Conservation (phyloP, 352 stramenopile species). For the Phytophthora sojae region DNA sequence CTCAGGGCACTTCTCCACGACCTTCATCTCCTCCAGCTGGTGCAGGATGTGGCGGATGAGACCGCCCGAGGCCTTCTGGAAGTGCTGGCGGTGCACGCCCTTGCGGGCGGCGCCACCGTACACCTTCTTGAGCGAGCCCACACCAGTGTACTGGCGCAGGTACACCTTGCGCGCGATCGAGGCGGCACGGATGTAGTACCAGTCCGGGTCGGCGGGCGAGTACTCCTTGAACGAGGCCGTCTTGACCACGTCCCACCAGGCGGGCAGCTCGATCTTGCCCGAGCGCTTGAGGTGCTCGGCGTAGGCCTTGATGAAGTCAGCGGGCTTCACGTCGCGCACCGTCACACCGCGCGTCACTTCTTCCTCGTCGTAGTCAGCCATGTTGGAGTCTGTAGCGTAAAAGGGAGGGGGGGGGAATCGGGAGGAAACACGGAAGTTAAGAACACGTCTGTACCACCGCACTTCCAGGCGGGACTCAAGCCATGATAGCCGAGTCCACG, state of each 20-base stretch:
- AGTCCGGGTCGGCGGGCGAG: slow-evolving; percentile 97
- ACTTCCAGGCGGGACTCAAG: slow-evolving; percentile 46
- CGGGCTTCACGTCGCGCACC: slow-evolving; percentile 96
- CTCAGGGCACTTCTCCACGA: slow-evolving; percentile 95
- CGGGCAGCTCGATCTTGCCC: slow-evolving; percentile 98
- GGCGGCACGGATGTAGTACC: slow-evolving; percentile 98
- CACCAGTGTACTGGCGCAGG: slow-evolving; percentile 96
- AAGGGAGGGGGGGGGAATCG: slow-evolving; percentile 2
- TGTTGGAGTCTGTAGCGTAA: slow-evolving; percentile 70
- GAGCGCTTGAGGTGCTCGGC: slow-evolving; percentile 99
- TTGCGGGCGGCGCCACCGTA: slow-evolving; percentile 95
- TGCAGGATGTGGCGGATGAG: slow-evolving; percentile 98
- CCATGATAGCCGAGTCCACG: slow-evolving; percentile 32
- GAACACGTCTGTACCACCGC: slow-evolving; percentile 93
- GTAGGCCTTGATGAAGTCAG: slow-evolving; percentile 99
- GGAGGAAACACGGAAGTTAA: slow-evolving; percentile 61
- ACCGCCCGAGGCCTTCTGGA: slow-evolving; percentile 95
- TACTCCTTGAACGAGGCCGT: slow-evolving; percentile 98
- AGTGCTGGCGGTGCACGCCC: slow-evolving; percentile 95
- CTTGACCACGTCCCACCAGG: slow-evolving; percentile 99
- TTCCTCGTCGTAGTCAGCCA: slow-evolving; percentile 78
- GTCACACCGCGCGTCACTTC: slow-evolving; percentile 92
- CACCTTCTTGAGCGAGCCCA: slow-evolving; percentile 98
- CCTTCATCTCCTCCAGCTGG: slow-evolving; percentile 98
- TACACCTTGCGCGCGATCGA: slow-evolving; percentile 99